Evolutionary conservation across 164 flowering plant species (phyloP).

Genomic region (Vitis labrusca): DNA sequence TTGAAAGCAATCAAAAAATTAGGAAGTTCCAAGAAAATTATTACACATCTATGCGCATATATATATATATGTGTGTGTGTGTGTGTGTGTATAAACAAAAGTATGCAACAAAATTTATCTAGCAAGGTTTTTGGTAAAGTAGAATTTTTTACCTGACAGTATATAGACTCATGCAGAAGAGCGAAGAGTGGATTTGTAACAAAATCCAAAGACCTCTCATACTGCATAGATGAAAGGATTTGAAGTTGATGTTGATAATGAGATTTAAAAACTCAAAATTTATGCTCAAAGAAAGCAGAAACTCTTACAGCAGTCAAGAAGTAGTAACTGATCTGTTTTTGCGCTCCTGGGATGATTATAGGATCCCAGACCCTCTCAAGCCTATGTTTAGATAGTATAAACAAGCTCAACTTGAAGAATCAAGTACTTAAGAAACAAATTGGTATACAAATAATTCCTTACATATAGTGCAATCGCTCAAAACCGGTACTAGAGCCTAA

Average conservation of each 20-base stretch:
- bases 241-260: background rate
- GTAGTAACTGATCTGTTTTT: slow-evolving; percentile 62
- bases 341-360: slow-evolving; percentile 64
- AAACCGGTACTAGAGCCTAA: slow-evolving; percentile 88
- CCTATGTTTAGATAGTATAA: slow-evolving; percentile 37
- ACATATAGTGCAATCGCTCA: slow-evolving; percentile 96
- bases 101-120: background rate
- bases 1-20: slow-evolving; percentile 11
- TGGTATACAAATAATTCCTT: slow-evolving; percentile 20
- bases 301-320: slow-evolving; percentile 83
- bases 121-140: background rate
- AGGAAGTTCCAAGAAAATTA: background rate
- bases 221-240: slow-evolving; percentile 51
- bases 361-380: slow-evolving; percentile 98
- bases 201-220: slow-evolving; percentile 62
- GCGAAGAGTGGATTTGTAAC: slow-evolving; percentile 90
- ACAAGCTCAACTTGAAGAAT: slow-evolving; percentile 4
- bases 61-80: too few relatives aligned
- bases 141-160: slow-evolving; percentile 73
- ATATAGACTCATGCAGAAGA: slow-evolving; percentile 82
- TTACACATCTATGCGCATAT: background rate
- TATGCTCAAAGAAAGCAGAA: slow-evolving; percentile 7
- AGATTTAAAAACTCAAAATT: background rate
- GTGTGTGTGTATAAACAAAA: background rate
- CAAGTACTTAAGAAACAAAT: slow-evolving; percentile 1